A percentile compares a stretch with the other conserved stretches of the same genome.
phyloP scores from a whole-genome alignment of 2,329 filamentous ascomycete species.

The Emergomyces pasteurianus region DNA sequence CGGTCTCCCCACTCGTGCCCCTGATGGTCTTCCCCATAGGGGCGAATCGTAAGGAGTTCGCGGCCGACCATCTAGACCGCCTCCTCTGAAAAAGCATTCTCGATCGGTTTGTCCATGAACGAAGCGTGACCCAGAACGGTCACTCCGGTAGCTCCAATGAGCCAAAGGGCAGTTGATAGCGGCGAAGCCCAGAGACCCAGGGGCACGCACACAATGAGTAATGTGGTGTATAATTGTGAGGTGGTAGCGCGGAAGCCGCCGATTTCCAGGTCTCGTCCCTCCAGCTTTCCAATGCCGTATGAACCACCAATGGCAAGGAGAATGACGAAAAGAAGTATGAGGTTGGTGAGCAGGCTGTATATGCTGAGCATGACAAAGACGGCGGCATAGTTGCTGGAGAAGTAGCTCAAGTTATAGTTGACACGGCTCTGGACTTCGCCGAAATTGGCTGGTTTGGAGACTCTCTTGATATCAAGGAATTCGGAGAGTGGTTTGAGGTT shows the following conservation, averaged over 20 bases:
- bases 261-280: constrained; percentile 77
- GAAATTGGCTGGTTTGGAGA: constrained; percentile 91
- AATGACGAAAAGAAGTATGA: constrained; percentile 80
- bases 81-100: constrained; percentile 99
- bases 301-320: constrained; percentile 74
- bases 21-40: constrained; percentile 99
- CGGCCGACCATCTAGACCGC: constrained; percentile 99
- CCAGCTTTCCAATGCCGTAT: constrained; percentile 82
- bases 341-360: constrained; percentile 86
- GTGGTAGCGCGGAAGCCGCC: constrained; percentile 72
- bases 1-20: constrained; percentile 60
- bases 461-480: constrained; percentile 89
- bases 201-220: constrained; percentile 72
- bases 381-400: constrained; percentile 95
- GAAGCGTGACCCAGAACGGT: constrained; percentile 89
- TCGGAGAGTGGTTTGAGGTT: constrained; percentile 85
- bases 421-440: constrained; percentile 78
- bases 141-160: constrained; percentile 89
- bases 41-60: constrained; percentile 87
- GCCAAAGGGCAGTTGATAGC: constrained; percentile 77
- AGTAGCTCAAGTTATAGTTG: constrained; percentile 95
- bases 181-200: constrained; percentile 76
- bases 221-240: constrained; percentile 84
- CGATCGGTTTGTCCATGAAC: constrained; percentile 96
- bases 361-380: constrained; percentile 92